Evolutionary conservation across 768 basidiomycete species (phyloP).

Genomic region (Kwoniella dendrophila): DNA sequence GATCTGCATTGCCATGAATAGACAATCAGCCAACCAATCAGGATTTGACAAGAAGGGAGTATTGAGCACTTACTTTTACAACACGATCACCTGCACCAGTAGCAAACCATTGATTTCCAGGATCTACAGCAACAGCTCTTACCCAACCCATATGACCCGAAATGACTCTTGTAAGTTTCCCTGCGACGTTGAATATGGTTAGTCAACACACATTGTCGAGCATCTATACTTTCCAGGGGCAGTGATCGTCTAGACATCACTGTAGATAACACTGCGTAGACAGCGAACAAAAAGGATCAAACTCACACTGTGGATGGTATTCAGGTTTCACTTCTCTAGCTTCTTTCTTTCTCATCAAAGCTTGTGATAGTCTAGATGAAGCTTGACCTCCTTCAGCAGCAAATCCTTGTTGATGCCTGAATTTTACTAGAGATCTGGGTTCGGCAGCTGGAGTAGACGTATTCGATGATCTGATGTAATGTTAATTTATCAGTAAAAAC

Average conservation of each 20-base stretch:
- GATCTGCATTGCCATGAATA: too few relatives aligned
- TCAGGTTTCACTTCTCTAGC: slow-evolving; percentile 91
- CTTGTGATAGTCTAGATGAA: slow-evolving; percentile 69
- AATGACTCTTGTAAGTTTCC: slow-evolving; percentile 95
- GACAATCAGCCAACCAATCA: not conserved
- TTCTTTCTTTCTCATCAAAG: slow-evolving; percentile 88
- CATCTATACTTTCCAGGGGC: too few relatives aligned
- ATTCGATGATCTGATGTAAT: slow-evolving; percentile 11
- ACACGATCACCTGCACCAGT: slow-evolving; percentile 97
- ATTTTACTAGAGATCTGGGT: slow-evolving; percentile 51
- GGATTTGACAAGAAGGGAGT: not conserved
- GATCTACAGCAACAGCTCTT: slow-evolving; percentile 90
- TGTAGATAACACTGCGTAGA: not conserved
- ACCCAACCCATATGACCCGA: slow-evolving; percentile 99
- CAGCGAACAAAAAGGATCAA: not conserved
- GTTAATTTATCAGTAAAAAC: too few relatives aligned
- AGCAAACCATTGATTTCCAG: slow-evolving; percentile 98
- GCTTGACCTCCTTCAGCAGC: slow-evolving; percentile 56
- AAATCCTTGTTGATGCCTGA: slow-evolving; percentile 54
- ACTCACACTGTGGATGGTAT: slow-evolving; percentile 78
- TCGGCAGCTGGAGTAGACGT: slow-evolving; percentile 16
- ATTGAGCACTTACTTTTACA: slow-evolving; percentile 64
- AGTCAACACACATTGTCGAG: not conserved
- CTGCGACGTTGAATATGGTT: slow-evolving; percentile 28
- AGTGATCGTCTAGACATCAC: too few relatives aligned